Percentiles rank a stretch among this genome's conserved stretches.
Evolutionary conservation across 2,329 filamentous ascomycete genomes (phyloP).

Genomic region (Arachnopeziza araneosa): DNA sequence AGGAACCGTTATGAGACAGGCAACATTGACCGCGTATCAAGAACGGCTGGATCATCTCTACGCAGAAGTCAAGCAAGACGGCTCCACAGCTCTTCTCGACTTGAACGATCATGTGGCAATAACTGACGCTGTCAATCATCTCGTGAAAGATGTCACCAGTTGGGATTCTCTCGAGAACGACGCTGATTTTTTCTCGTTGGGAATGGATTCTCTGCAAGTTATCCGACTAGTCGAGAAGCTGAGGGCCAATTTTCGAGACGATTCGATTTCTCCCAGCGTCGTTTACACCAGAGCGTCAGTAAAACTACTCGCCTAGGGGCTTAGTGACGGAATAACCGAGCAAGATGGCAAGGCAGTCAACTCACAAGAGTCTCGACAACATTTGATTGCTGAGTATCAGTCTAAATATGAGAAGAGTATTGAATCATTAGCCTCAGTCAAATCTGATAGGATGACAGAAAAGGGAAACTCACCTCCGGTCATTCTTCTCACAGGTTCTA

Average conservation of each 20-base stretch:
- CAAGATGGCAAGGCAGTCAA: no score
- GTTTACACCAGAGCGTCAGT: neutral
- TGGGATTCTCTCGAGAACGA: neutral
- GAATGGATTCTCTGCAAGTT: neutral
- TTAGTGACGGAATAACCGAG: neutral
- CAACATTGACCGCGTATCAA: constrained; percentile 28
- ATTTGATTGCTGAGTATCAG: no score
- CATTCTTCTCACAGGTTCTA: constrained; percentile 41
- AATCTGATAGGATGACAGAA: no score
- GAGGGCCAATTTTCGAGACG: neutral
- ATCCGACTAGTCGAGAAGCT: neutral
- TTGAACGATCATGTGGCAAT: neutral
- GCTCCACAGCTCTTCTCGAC: neutral
- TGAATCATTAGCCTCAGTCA: no score
- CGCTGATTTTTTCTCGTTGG: neutral
- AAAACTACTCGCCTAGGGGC: neutral
- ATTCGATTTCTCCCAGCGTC: neutral
- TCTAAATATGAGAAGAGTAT: no score
- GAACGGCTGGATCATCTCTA: constrained; percentile 33
- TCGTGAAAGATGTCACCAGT: neutral
- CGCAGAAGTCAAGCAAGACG: neutral
- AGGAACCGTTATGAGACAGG: constrained; percentile 33
- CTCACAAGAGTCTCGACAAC: no score
- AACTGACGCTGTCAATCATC: neutral
- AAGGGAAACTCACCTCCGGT: no score